Conservation (phyloP, 306 rosid genomes). For the Canavalia gladiata region DNA sequence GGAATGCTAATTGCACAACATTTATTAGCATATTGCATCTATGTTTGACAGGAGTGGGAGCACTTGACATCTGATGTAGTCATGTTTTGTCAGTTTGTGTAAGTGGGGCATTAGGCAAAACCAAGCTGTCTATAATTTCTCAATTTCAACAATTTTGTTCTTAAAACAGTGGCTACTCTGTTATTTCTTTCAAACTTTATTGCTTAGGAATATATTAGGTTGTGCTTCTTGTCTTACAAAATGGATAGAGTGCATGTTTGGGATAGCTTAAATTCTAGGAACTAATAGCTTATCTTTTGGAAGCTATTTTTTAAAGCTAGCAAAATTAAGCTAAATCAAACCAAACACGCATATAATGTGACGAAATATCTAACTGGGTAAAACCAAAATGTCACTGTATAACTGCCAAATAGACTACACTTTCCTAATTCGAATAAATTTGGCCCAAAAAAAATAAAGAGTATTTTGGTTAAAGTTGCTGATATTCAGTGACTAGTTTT, state of each 20-base stretch:
- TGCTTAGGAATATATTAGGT: constrained; percentile 26
- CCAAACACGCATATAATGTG: neutral
- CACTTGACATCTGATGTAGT: constrained; percentile 22
- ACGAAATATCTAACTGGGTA: neutral
- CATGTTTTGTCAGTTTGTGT: neutral
- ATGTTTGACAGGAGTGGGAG: constrained; percentile 2
- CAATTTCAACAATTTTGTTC: neutral
- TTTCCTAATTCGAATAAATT: constrained; percentile 14
- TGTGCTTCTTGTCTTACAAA: constrained; percentile 18
- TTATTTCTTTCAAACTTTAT: neutral
- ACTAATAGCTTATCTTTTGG: too few species aligned
- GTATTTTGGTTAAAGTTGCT: constrained; percentile 21
- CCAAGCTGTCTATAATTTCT: neutral
- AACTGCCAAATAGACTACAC: neutral
- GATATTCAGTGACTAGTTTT: constrained; percentile 1
- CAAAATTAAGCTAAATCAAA: too few species aligned
- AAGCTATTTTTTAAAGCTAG: too few species aligned
- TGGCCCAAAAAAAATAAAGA: neutral
- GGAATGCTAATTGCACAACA: neutral
- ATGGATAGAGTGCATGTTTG: neutral
- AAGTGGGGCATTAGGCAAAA: constrained; percentile 21
- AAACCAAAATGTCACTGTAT: neutral
- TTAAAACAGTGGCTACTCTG: constrained; percentile 4
- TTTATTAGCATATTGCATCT: neutral
- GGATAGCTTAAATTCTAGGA: too few species aligned